Base-by-base conservation (phyloP, 169 alveolate genomes). In the Plasmodium malariae region DNA sequence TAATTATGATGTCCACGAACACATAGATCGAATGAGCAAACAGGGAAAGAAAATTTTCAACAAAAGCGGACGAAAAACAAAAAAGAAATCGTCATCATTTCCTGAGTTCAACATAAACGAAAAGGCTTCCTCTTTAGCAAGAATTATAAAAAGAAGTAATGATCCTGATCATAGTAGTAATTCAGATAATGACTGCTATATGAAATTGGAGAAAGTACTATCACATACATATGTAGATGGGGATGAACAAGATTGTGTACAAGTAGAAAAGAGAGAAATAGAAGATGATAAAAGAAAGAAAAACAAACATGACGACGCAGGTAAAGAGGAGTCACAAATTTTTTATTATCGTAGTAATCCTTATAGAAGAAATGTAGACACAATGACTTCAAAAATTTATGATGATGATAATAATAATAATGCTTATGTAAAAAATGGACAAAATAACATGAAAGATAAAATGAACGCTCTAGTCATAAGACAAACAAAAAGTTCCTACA, bases 201-300 rank as follows among this genome's bases (percentile, higher is more conserved):
- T 17, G n/a, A 73, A 73, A 32, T 36, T 55, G 26, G 87, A 62
- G 21, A n/a, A 73, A 73, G 57, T 73, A 14, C 34, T 73, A 40
- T 40, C 68, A 9, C 63, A 73, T 9, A 73, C 45, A 9, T 11
- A 57, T 62, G 21, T 17, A 37, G 21, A 54, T 73, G 59, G 28
- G 9, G 59, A 57, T 73, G 55, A 55, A 34, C 55, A 54, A 6
- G 70, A 55, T 55, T 73, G 71, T 55, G 71, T 73, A 30, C 21
- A 73, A 17, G 87, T 73, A 17, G 87, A 73, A 30, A 73, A 73
- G 30, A 9, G 85, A 71, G 69, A 71, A 71, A 71, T 71, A 45
- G 85, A 49, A 71, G 36, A 71, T 32, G 7, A 6, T 71, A 71
- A 48, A 59, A 70, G 21, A 9, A 70, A 71, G 67, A 71, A 71